Conservation (phyloP, 1,284 basidiomycete species). For the Pyrrhoderma lamaoense region DNA sequence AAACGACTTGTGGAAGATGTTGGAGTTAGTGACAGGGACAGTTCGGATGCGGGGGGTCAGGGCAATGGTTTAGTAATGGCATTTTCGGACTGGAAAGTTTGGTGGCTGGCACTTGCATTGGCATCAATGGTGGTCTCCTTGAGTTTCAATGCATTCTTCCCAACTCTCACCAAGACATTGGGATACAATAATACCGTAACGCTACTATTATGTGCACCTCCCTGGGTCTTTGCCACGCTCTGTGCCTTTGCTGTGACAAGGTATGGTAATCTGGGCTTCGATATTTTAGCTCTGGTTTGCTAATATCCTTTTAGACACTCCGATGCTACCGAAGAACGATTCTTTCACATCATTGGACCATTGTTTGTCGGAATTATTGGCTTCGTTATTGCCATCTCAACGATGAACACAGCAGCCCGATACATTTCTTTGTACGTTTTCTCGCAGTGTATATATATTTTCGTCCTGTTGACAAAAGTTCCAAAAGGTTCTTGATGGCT, state of each 20-base stretch:
- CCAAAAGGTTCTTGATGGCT: constrained; percentile 65
- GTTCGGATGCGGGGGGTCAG: constrained; percentile 23
- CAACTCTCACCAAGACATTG: constrained; percentile 60
- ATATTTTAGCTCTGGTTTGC: constrained; percentile 15
- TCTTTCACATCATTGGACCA: constrained; percentile 53
- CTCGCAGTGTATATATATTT: background rate
- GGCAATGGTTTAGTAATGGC: constrained; percentile 49
- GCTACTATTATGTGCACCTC: constrained; percentile 69
- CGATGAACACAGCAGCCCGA: constrained; percentile 57
- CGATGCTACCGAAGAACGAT: constrained; percentile 59
- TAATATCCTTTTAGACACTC: constrained; percentile 47
- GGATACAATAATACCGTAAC: constrained; percentile 61
- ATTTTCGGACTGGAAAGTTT: constrained; percentile 65
- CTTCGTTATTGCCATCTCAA: constrained; percentile 65
- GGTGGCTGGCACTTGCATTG: constrained; percentile 58
- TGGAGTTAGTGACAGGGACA: constrained; percentile 35
- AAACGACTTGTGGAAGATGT: constrained; percentile 69
- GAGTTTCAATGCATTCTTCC: constrained; percentile 72
- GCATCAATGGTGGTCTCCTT: constrained; percentile 51
- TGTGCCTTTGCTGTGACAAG: constrained; percentile 42
- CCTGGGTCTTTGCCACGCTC: constrained; percentile 63
- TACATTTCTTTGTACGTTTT: constrained; percentile 61
- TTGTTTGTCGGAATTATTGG: constrained; percentile 59
- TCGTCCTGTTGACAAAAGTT: no score
- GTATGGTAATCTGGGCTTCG: constrained; percentile 25